Evolutionary conservation across 2,329 filamentous ascomycete genomes (phyloP).

Genomic region (Ophiostoma ulmi): DNA sequence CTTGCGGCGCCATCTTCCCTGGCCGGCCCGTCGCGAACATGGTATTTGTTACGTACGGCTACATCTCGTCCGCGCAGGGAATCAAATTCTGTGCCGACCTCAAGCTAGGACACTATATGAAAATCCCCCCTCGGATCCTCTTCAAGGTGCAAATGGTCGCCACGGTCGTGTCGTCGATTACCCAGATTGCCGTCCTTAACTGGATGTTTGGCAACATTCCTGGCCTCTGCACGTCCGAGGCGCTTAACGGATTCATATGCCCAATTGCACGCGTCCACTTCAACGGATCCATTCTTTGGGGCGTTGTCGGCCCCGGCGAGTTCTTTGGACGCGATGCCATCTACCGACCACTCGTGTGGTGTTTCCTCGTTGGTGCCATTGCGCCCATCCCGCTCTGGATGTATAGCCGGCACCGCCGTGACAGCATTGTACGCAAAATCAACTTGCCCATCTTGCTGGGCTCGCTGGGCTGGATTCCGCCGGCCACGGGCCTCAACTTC

Average conservation of each 20-base stretch:
- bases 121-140: constrained; percentile 72
- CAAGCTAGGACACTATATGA: constrained; percentile 85
- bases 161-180: constrained; percentile 69
- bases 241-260: constrained; percentile 84
- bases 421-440: constrained; percentile 66
- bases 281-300: constrained; percentile 86
- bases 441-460: constrained; percentile 81
- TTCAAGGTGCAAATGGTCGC: constrained; percentile 74
- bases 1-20: constrained; percentile 76
- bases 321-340: constrained; percentile 75
- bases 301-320: constrained; percentile 73
- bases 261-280: constrained; percentile 84
- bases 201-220: constrained; percentile 82
- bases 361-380: constrained; percentile 70
- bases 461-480: constrained; percentile 79
- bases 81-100: constrained; percentile 85
- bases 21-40: constrained; percentile 85
- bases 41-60: constrained; percentile 89
- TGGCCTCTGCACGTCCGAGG: constrained; percentile 69
- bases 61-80: constrained; percentile 82
- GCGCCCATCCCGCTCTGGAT: constrained; percentile 71
- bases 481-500: constrained; percentile 81
- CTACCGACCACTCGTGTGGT: constrained; percentile 74
- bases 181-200: constrained; percentile 78
- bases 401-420: constrained; percentile 55